Evolutionary conservation across 2,329 filamentous ascomycete species (phyloP).

Genomic region (Aspergillus melleus): DNA sequence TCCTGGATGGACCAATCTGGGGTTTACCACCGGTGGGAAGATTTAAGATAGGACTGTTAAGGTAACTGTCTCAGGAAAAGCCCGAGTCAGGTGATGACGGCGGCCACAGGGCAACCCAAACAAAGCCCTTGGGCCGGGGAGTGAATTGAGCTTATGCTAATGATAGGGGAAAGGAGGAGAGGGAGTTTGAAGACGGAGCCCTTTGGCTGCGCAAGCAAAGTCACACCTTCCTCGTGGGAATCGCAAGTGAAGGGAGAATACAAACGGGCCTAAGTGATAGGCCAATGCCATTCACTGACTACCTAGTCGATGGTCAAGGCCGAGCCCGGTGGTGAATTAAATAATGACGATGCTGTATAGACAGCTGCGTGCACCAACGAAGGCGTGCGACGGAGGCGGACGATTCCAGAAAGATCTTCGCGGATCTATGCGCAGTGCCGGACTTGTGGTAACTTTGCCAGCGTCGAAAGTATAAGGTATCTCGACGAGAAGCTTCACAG

Average conservation of each 20-base stretch:
- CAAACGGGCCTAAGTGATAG: neutral
- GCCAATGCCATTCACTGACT: neutral
- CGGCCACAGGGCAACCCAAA: neutral
- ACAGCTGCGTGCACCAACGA: neutral
- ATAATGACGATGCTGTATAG: neutral
- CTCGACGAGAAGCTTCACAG: neutral
- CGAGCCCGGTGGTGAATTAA: neutral
- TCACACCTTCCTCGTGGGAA: too few relatives aligned
- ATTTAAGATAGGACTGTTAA: too few relatives aligned
- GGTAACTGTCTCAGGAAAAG: too few relatives aligned
- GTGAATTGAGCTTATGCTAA: neutral
- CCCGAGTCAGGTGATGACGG: neutral
- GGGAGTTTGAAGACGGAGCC: too few relatives aligned
- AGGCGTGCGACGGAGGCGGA: neutral
- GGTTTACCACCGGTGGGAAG: too few relatives aligned
- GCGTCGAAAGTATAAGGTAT: neutral
- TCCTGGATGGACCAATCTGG: too few relatives aligned
- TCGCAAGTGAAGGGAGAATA: neutral
- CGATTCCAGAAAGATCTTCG: neutral
- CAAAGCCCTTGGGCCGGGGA: neutral
- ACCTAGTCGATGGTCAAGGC: neutral
- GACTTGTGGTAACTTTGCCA: too few relatives aligned
- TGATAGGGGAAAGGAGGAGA: too few relatives aligned
- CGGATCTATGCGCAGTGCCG: neutral
- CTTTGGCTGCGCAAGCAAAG: too few relatives aligned